These are phyloP conservation scores for Dicorynia guianensis DNA, from an alignment of 306 rosid genomes.

Conservation along the genomic window DNA sequence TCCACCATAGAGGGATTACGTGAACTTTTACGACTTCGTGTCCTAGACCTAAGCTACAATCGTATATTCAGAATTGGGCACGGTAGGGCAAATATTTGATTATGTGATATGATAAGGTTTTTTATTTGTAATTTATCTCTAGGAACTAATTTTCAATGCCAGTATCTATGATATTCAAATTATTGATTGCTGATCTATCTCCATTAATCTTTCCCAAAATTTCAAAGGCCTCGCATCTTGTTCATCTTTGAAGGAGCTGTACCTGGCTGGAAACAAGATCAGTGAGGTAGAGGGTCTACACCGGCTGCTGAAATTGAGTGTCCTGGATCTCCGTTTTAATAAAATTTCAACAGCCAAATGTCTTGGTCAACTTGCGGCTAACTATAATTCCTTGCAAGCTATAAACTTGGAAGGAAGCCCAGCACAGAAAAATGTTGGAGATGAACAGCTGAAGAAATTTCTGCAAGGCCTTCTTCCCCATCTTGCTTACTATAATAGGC, in stretches of 20 bases:
- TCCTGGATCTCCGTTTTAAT: slow-evolving; percentile 86
- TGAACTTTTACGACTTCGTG: slow-evolving; percentile 90
- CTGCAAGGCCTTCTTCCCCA: slow-evolving; percentile 94
- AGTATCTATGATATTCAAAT: slow-evolving; percentile 25
- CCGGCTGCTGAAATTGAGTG: slow-evolving; percentile 82
- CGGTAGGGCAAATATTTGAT: slow-evolving; percentile 58
- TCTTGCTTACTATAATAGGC: slow-evolving; percentile 80
- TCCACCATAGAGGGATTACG: slow-evolving; percentile 86
- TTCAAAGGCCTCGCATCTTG: slow-evolving; percentile 87
- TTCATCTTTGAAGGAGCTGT: slow-evolving; percentile 89
- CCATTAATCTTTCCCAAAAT: slow-evolving; percentile 28
- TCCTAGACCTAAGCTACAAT: slow-evolving; percentile 88
- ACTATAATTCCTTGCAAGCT: slow-evolving; percentile 84
- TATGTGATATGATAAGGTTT: background rate
- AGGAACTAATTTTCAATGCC: background rate
- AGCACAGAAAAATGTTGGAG: slow-evolving; percentile 92
- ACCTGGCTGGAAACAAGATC: slow-evolving; percentile 92
- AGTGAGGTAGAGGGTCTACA: slow-evolving; percentile 98
- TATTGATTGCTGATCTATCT: slow-evolving; percentile 29
- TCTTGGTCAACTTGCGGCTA: slow-evolving; percentile 96
- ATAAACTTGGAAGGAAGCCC: slow-evolving; percentile 95
- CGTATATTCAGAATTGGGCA: slow-evolving; percentile 86
- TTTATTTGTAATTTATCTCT: background rate
- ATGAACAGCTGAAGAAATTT: slow-evolving; percentile 87
- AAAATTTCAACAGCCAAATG: slow-evolving; percentile 92